A percentile compares a stretch with the other conserved stretches of the same genome.
phyloP scores from a whole-genome alignment of 768 basidiomycete genomes.

The Pluteus cervinus region DNA sequence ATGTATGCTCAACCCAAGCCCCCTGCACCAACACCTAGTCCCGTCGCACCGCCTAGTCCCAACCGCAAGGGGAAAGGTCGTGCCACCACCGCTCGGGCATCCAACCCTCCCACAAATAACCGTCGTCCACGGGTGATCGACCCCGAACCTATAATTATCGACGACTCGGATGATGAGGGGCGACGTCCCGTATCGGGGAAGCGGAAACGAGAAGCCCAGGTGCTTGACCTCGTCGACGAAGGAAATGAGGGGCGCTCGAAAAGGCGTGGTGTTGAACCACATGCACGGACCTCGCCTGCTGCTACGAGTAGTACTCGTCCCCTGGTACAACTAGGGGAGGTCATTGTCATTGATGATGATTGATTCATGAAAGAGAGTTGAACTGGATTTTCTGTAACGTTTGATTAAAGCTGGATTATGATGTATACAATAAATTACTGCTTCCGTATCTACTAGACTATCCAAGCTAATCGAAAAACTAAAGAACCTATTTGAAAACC shows the following conservation, averaged over 20 bases:
- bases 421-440: no score
- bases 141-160: conserved; percentile 17
- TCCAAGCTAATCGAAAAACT: background rate
- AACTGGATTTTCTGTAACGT: no score
- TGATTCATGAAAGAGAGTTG: no score
- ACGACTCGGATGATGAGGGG: conserved; percentile 23
- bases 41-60: conserved; percentile 16
- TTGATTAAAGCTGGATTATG: no score
- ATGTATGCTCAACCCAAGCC: conserved; percentile 54
- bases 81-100: conserved; percentile 1
- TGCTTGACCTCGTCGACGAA: conserved; percentile 8
- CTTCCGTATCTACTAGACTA: no score
- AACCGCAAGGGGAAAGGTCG: conserved; percentile 9
- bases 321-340: conserved; percentile 1
- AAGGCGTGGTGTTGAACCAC: no score
- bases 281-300: conserved; percentile 1
- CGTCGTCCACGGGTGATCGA: background rate
- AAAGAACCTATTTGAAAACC: conserved; percentile 13
- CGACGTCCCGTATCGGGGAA: conserved; percentile 17
- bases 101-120: background rate
- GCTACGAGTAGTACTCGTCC: background rate
- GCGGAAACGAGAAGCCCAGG: conserved; percentile 21
- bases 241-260: conserved; percentile 10
- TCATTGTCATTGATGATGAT: conserved; percentile 13
- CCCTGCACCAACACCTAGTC: background rate